phyloP scores from a whole-genome alignment of 345 rosid species.

The Raphanus raphanistrum region DNA sequence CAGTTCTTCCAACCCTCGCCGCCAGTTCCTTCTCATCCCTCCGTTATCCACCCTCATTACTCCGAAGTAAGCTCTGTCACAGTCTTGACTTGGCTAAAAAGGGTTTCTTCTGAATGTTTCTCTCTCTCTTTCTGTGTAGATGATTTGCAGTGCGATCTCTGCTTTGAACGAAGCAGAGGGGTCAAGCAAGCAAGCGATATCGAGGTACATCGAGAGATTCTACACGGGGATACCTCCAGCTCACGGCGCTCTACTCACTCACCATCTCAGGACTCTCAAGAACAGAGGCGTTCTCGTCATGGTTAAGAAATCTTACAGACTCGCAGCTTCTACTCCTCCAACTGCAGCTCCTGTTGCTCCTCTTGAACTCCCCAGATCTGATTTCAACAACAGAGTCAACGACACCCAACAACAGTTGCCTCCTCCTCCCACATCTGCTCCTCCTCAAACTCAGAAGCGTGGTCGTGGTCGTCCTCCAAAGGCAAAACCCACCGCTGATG shows the following conservation, averaged over 20 bases:
- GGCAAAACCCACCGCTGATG: constrained; percentile 24
- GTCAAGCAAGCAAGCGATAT: constrained; percentile 79
- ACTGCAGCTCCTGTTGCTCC: neutral
- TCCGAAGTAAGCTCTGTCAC: constrained; percentile 37
- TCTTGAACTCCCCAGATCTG: constrained; percentile 44
- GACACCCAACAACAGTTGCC: constrained; percentile 22
- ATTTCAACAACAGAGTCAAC: constrained; percentile 17
- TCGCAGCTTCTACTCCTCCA: constrained; percentile 35
- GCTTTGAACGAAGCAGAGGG: constrained; percentile 75
- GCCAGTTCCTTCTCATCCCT: constrained; percentile 5
- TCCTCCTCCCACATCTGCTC: neutral
- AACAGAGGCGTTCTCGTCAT: constrained; percentile 60
- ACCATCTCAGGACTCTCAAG: constrained; percentile 68
- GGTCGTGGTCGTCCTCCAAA: constrained; percentile 83
- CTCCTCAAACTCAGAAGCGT: constrained; percentile 41
- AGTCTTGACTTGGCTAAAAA: constrained; percentile 6
- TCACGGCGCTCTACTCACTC: constrained; percentile 62
- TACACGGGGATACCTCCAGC: constrained; percentile 62
- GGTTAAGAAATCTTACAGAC: constrained; percentile 74
- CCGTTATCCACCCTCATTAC: constrained; percentile 37
- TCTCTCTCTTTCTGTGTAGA: constrained; percentile 37
- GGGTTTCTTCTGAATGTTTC: neutral
- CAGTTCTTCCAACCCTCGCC: constrained; percentile 22
- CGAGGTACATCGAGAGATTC: constrained; percentile 63
- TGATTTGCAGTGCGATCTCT: constrained; percentile 72